Base-by-base conservation (phyloP, 2,329 filamentous ascomycete species). In the Aspergillus sp. region DNA sequence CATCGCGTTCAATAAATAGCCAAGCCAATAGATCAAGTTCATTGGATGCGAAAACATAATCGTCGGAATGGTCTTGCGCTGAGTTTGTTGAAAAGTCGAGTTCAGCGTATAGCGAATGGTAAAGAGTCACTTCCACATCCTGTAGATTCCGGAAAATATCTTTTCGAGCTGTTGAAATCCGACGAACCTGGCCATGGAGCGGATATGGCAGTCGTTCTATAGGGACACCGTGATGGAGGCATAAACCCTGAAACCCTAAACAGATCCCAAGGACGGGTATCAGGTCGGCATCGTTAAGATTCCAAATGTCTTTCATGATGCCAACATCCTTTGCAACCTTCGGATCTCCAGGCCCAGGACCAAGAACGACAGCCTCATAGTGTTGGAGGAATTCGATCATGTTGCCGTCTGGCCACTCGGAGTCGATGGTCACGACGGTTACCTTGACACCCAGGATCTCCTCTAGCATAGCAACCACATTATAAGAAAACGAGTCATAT, bases 401-500 rank as follows among this genome's bases (percentile, higher is more conserved):
- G 42, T 76, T 70, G 12, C 58, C 60, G 33, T 61, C 53, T 2
- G 65, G 64, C 62, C 62, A 65, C 46, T 60, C 49, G 3, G 73
- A 73, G 57, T 88, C 87, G 55, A 94, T 90, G 50, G 79, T 81
- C 46, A 95, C 74, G 35, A 86, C 79, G 37, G 79, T 78, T 30
- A 95, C 84, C 11, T 83, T 73, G 13, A 79, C 85, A 46, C 76
- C 70, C 7, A 95, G 75, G 4, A 81, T 75, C 4, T 84, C 81
- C 54, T 85, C 79, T 37, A 97, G 76, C 30, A 95, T 79, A 5
- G 87, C 83, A 42, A 94, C 82, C 58, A 97, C 93, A 70, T 96
- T 97, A 70, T 95, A 90, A 43, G 90, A 88, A 69, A 96, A 98
- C 34, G 90, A 96, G 71, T 98, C 93, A 68, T 95, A 95, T 49